Conservation (phyloP, 202 grass and related monocot species). For the Cymbopogon flexuosus region DNA sequence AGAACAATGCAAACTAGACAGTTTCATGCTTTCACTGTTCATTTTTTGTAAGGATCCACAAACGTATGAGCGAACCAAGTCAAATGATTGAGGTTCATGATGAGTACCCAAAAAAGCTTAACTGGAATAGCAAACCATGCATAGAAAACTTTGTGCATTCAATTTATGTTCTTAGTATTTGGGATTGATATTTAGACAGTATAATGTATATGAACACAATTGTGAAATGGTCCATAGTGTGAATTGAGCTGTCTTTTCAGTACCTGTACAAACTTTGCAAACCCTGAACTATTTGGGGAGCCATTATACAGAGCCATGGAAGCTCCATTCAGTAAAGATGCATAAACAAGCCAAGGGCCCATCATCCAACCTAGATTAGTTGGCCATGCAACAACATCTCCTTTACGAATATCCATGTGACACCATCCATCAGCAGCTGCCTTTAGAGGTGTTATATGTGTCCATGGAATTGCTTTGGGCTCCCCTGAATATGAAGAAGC, state of each 20-base stretch:
- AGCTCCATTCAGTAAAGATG: constrained; percentile 86
- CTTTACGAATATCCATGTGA: constrained; percentile 88
- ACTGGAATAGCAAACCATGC: neutral
- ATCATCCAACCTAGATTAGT: constrained; percentile 99
- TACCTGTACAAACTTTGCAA: constrained; percentile 99
- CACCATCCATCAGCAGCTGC: constrained; percentile 95
- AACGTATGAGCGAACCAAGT: neutral
- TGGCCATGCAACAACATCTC: constrained; percentile 96
- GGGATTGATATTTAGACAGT: neutral
- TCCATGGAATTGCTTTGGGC: constrained; percentile 97
- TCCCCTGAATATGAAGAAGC: constrained; percentile 51
- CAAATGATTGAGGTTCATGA: neutral
- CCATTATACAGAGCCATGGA: constrained; percentile 94
- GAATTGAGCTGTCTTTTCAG: constrained; percentile 10
- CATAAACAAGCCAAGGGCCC: constrained; percentile 98
- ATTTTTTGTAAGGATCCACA: neutral
- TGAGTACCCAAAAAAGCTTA: neutral
- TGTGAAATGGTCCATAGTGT: neutral
- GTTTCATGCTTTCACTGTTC: neutral
- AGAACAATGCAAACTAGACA: neutral
- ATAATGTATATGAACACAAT: neutral
- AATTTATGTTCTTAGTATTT: constrained; percentile 2
- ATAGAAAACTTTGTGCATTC: neutral
- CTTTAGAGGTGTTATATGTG: constrained; percentile 86
- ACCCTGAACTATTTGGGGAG: constrained; percentile 63